These are phyloP conservation scores for Telopea speciosissima DNA, from an alignment of 177 flowering plant species.

Conservation along the genomic window DNA sequence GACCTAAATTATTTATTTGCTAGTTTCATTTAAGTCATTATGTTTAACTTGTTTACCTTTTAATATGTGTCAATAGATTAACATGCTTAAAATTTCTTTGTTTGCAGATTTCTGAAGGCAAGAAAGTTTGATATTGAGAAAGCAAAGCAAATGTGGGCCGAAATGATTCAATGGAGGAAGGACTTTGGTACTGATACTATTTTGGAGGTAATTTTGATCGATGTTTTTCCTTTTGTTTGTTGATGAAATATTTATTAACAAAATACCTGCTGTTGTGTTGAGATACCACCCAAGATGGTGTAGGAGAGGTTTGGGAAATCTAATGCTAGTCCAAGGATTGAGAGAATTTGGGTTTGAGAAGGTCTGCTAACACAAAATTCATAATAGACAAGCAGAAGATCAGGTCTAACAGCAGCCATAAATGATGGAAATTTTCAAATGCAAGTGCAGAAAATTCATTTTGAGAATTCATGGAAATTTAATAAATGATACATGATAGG, in stretches of 20 bases:
- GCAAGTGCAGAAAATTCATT: too few species aligned
- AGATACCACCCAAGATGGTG: too few species aligned
- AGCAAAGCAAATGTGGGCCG: constrained; percentile 38
- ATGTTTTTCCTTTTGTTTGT: background rate
- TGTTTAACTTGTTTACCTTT: background rate
- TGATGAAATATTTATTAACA: background rate
- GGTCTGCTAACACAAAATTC: too few species aligned
- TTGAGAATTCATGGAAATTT: too few species aligned
- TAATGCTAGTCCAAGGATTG: too few species aligned
- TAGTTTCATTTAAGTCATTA: background rate
- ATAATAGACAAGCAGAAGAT: too few species aligned
- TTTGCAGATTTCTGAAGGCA: constrained; percentile 33
- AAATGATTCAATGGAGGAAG: constrained; percentile 39
- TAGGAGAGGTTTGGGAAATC: too few species aligned
- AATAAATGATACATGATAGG: too few species aligned
- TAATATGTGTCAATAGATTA: constrained; percentile 1
- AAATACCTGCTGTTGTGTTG: too few species aligned
- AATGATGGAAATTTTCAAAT: too few species aligned
- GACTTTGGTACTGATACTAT: constrained; percentile 38
- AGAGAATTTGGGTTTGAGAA: too few species aligned
- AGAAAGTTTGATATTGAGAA: constrained; percentile 33
- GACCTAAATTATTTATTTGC: background rate
- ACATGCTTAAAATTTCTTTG: background rate
- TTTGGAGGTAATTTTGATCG: constrained; percentile 22
- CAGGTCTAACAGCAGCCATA: too few species aligned